Percentiles rank a stretch among this genome's conserved stretches.
These are phyloP conservation scores for Amoeboaphelidium protococcarum DNA, from an alignment of 371 early-diverging fungal genomes.

Conservation along the genomic window DNA sequence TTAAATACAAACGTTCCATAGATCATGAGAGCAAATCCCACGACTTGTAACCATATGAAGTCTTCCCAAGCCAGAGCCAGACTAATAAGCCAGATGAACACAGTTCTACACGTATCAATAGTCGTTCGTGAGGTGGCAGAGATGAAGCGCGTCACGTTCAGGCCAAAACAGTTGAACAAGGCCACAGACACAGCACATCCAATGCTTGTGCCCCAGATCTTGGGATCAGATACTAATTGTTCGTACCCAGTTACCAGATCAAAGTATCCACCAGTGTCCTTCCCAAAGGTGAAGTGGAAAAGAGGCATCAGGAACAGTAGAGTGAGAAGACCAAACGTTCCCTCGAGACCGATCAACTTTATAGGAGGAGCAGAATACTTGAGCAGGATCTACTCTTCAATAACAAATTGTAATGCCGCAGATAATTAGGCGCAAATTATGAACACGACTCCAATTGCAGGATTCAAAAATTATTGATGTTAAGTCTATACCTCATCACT, in stretches of 20 bases:
- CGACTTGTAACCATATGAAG: constrained; percentile 70
- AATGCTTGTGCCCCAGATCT: constrained; percentile 42
- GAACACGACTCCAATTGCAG: constrained; percentile 37
- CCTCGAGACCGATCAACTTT: constrained; percentile 77
- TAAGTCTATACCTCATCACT: not conserved
- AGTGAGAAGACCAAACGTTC: constrained; percentile 56
- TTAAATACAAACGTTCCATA: too few species aligned
- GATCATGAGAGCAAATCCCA: too few species aligned
- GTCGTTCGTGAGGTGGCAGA: constrained; percentile 71
- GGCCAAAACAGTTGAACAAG: constrained; percentile 79
- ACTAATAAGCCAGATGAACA: constrained; percentile 79
- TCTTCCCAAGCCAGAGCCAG: constrained; percentile 74
- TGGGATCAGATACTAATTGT: constrained; percentile 32
- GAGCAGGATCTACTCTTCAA: constrained; percentile 70
- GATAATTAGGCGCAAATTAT: constrained; percentile 72
- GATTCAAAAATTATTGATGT: not conserved
- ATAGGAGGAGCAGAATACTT: constrained; percentile 49
- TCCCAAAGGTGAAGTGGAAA: constrained; percentile 37
- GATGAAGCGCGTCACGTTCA: constrained; percentile 56
- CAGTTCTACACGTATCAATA: constrained; percentile 73
- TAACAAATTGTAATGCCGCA: constrained; percentile 72
- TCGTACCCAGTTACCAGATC: constrained; percentile 42
- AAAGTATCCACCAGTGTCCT: constrained; percentile 36
- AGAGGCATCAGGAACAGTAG: constrained; percentile 39
- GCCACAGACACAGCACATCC: constrained; percentile 61